Conservation (phyloP, 148 eudicot genomes). For the Rhododendron simsii region DNA sequence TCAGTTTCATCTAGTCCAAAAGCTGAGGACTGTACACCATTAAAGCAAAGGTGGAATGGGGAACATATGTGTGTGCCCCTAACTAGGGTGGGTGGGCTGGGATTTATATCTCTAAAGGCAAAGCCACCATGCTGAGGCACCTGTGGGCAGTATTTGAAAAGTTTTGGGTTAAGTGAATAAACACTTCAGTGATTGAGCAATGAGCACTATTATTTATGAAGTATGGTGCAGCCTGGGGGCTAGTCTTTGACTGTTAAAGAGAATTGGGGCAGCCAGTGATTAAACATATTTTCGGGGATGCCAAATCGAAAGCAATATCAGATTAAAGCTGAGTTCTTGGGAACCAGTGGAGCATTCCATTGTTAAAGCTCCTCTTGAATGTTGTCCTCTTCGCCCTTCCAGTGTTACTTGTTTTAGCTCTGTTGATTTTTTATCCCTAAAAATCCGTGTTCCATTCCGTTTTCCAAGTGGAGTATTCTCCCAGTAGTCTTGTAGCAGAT, state of each 20-base stretch:
- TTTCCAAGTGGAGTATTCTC: background rate
- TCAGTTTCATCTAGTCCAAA: background rate
- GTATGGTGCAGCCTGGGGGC: background rate
- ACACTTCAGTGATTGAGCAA: background rate
- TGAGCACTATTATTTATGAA: no score
- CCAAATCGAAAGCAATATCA: background rate
- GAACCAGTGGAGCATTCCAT: background rate
- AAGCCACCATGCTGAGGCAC: background rate
- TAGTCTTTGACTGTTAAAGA: background rate
- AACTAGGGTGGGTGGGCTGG: background rate
- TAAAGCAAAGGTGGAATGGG: background rate
- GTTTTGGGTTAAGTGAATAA: background rate
- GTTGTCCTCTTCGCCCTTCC: background rate
- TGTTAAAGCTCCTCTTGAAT: background rate
- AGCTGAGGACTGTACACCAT: background rate
- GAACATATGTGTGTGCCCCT: background rate
- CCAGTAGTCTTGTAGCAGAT: background rate
- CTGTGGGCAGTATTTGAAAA: background rate
- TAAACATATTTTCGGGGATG: background rate
- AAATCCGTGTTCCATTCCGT: background rate
- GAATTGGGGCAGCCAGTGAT: background rate
- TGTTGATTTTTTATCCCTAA: background rate
- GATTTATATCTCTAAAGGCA: background rate
- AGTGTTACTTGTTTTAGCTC: background rate
- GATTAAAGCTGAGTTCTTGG: background rate